Conservation (phyloP, 108 stramenopile genomes). For the Cyclotella choctawhatcheeana region DNA sequence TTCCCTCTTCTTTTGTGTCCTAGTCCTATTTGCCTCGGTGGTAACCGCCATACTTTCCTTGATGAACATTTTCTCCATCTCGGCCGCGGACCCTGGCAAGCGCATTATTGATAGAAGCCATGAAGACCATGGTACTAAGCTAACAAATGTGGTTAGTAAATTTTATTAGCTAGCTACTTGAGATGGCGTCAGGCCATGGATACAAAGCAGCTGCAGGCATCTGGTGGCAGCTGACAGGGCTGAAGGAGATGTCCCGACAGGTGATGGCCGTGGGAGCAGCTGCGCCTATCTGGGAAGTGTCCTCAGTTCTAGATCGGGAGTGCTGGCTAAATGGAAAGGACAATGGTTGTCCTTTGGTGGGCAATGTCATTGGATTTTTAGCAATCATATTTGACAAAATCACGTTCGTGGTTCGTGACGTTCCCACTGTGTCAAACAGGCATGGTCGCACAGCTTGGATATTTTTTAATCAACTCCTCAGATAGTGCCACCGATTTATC, state of each 20-base stretch:
- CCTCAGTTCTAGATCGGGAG: conserved; percentile 6
- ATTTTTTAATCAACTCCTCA: no score
- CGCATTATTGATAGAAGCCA: conserved; percentile 11
- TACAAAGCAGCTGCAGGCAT: background rate
- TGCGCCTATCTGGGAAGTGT: background rate
- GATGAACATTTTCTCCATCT: no score
- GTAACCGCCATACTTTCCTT: no score
- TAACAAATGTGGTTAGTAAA: conserved; percentile 7
- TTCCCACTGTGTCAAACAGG: no score
- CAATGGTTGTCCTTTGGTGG: background rate
- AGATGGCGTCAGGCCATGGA: background rate
- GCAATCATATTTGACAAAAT: no score
- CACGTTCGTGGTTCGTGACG: no score
- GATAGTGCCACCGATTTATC: no score
- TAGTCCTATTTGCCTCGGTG: no score
- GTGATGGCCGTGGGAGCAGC: background rate
- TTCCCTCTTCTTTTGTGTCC: no score
- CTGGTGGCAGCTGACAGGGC: background rate
- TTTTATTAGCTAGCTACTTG: background rate
- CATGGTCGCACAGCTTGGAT: no score
- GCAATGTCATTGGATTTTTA: background rate
- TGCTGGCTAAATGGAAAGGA: background rate
- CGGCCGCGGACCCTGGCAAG: no score
- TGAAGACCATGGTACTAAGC: background rate
- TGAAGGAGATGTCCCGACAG: background rate